Conservation (phyloP, 169 alveolate species). For the Eimeria sp. region DNA sequence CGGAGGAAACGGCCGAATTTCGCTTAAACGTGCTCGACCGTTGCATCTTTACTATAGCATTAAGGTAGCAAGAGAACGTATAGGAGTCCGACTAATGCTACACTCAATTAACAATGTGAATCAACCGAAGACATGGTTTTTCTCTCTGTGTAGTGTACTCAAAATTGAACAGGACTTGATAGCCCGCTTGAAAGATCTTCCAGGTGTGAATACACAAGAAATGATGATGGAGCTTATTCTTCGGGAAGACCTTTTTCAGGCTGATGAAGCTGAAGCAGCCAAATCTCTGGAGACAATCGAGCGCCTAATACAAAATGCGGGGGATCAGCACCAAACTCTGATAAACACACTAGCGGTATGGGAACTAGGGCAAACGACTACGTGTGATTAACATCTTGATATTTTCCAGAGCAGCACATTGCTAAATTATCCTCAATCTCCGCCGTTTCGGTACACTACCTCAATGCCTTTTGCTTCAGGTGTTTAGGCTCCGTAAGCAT, state of each 20-base stretch:
- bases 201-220: constrained; percentile 45
- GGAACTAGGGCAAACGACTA: not conserved
- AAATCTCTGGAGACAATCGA: constrained; percentile 19
- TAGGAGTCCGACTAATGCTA: not conserved
- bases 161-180: constrained; percentile 36
- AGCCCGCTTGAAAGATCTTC: not conserved
- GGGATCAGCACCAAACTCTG: constrained; percentile 18
- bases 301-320: constrained; percentile 18
- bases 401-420: not conserved
- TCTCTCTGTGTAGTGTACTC: not conserved
- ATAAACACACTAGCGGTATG: constrained; percentile 35
- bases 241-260: constrained; percentile 29
- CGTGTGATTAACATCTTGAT: not conserved
- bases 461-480: not conserved
- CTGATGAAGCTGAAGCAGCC: constrained; percentile 49
- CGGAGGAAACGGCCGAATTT: not conserved
- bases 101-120: not conserved
- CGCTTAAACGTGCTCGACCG: not conserved
- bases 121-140: not conserved
- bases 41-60: not conserved
- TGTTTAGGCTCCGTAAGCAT: not conserved
- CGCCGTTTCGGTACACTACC: not conserved
- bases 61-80: not conserved
- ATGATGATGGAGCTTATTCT: constrained; percentile 47
- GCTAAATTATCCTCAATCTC: not conserved